These are phyloP conservation scores for Alternaria sp. DNA, from an alignment of 2,329 filamentous ascomycete genomes.

Conservation along the genomic window DNA sequence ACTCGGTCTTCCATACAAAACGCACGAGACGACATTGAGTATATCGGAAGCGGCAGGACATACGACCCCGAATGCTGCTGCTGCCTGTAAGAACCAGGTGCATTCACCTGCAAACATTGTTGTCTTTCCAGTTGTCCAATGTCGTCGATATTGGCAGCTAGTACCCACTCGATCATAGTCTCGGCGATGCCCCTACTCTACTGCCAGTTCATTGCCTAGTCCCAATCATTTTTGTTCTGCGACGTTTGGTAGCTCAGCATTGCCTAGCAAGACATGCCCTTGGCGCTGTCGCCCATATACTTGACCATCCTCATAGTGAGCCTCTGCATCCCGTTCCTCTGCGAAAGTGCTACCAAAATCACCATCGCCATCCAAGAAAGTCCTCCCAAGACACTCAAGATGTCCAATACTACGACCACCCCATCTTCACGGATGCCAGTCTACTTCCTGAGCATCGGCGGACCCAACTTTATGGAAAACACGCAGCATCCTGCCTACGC, in stretches of 20 bases:
- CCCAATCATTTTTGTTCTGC: background rate
- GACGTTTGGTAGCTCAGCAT: background rate
- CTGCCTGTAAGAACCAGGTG: background rate
- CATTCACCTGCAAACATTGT: background rate
- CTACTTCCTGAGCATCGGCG: background rate
- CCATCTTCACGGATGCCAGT: background rate
- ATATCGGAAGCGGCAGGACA: background rate
- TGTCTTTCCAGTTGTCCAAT: background rate
- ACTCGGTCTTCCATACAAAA: background rate
- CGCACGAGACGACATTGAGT: background rate
- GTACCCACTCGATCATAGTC: background rate
- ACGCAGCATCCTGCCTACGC: background rate
- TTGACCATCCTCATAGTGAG: background rate
- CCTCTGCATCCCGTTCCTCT: background rate
- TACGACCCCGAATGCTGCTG: background rate
- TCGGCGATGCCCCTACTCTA: background rate
- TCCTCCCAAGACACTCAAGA: background rate
- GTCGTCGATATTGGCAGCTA: background rate
- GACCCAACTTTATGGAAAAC: background rate
- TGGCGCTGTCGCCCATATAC: background rate
- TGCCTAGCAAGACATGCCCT: background rate
- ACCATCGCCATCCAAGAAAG: background rate
- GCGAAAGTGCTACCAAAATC: background rate
- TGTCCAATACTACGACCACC: background rate
- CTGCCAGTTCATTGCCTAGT: background rate